A percentile compares a stretch with the other conserved stretches of the same genome.
Conservation (phyloP, 2,329 filamentous ascomycete species). For the Gremmenia infestans region DNA sequence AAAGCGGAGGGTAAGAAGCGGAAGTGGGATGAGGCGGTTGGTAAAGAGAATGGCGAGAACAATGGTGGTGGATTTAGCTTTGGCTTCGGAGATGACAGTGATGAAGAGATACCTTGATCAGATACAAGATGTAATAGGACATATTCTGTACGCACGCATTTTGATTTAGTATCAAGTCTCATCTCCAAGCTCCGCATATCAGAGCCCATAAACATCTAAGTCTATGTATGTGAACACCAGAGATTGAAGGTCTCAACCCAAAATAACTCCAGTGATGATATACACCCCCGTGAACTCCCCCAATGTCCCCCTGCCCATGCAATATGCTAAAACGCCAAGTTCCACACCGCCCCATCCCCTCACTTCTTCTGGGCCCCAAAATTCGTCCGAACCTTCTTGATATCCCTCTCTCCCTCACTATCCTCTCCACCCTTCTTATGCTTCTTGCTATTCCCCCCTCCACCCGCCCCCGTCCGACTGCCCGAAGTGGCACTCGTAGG, state of each 20-base stretch:
- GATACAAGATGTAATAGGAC: background rate
- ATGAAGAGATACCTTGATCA: constrained; percentile 37
- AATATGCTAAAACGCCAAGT: background rate
- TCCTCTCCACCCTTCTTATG: constrained; percentile 52
- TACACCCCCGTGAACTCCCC: no score
- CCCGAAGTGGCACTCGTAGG: constrained; percentile 47
- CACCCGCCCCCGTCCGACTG: constrained; percentile 32
- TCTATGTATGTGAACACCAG: no score
- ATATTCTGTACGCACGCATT: no score
- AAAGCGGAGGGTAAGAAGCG: constrained; percentile 64
- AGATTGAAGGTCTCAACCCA: no score
- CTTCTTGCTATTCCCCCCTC: constrained; percentile 40
- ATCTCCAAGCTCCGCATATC: no score
- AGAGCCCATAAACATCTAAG: no score
- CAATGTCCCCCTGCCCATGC: background rate
- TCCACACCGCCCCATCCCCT: background rate
- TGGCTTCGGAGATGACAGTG: constrained; percentile 54
- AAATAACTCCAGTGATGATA: no score
- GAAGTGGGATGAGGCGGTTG: constrained; percentile 80
- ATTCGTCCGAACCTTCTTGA: constrained; percentile 30
- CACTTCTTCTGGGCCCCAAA: constrained; percentile 29
- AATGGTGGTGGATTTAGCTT: constrained; percentile 54
- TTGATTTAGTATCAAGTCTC: no score
- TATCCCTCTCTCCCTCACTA: constrained; percentile 49
- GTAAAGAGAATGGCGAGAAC: constrained; percentile 41